Evolutionary conservation across 495 filamentous ascomycete species (phyloP).

Genomic region (Bryoglossum gracile): DNA sequence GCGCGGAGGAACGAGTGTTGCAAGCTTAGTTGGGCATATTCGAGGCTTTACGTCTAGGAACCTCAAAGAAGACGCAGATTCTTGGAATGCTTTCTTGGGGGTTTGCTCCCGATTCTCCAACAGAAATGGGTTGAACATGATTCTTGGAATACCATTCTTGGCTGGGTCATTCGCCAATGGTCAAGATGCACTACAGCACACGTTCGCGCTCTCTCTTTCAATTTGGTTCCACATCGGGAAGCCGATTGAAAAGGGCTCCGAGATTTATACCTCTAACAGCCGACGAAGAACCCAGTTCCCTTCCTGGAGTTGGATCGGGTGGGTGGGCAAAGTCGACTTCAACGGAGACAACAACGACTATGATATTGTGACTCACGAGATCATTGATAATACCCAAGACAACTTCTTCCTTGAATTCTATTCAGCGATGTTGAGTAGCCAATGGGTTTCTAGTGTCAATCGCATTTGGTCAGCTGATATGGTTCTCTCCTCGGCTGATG

Average conservation of each 20-base stretch:
- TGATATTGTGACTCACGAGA: background rate
- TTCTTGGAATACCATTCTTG: background rate
- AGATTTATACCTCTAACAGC: background rate
- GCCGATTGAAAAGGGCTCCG: background rate
- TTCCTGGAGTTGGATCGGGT: background rate
- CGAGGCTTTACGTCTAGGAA: background rate
- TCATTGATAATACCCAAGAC: background rate
- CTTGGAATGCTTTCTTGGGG: background rate
- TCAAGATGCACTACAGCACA: background rate
- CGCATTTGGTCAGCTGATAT: conserved; percentile 3
- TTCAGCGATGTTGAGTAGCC: background rate
- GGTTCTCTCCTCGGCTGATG: background rate
- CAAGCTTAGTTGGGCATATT: background rate
- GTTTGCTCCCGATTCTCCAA: background rate
- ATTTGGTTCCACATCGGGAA: background rate
- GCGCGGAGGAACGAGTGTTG: background rate
- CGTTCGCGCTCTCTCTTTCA: background rate
- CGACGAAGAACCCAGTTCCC: background rate
- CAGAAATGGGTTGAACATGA: background rate
- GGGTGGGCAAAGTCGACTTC: background rate
- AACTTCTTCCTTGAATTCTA: background rate
- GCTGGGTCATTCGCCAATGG: background rate
- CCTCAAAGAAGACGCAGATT: background rate
- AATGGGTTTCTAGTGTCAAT: background rate
- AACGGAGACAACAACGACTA: background rate